Evolutionary conservation across 345 rosid genomes (phyloP).

Genomic region (Anastatica hierochuntica): DNA sequence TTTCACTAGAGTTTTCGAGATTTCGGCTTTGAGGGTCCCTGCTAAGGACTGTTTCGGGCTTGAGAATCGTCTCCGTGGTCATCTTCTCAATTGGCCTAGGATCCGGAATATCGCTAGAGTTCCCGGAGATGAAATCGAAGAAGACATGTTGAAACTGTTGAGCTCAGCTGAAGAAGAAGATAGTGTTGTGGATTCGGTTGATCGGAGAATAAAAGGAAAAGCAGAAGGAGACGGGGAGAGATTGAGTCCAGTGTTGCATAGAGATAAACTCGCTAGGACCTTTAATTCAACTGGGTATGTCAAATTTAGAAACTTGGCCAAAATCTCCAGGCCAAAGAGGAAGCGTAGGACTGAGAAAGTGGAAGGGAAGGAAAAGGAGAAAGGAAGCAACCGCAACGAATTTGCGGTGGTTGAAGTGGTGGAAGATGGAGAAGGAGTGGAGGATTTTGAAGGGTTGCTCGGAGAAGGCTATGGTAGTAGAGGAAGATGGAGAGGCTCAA

Average conservation of each 20-base stretch:
- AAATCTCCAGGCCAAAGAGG: conserved; percentile 65
- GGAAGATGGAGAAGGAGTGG: conserved; percentile 33
- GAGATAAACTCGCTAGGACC: conserved; percentile 52
- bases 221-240: conserved; percentile 43
- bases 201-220: conserved; percentile 36
- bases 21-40: conserved; percentile 65
- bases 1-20: conserved; percentile 50
- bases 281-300: conserved; percentile 58
- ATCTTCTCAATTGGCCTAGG: conserved; percentile 82
- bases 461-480: conserved; percentile 59
- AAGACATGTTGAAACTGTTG: conserved; percentile 29
- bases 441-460: conserved; percentile 53
- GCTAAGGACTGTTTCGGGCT: conserved; percentile 49
- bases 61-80: conserved; percentile 76
- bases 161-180: conserved; percentile 16
- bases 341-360: conserved; percentile 29
- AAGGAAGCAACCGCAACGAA: conserved; percentile 31
- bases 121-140: conserved; percentile 64
- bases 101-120: conserved; percentile 68
- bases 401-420: conserved; percentile 52
- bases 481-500: conserved; percentile 68
- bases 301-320: conserved; percentile 71
- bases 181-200: conserved; percentile 26
- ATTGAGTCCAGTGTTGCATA: conserved; percentile 44
- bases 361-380: conserved; percentile 21